A percentile compares a stretch with the other conserved stretches of the same genome.
phyloP scores from a whole-genome alignment of 345 rosid genomes.

The Salix dunnii region DNA sequence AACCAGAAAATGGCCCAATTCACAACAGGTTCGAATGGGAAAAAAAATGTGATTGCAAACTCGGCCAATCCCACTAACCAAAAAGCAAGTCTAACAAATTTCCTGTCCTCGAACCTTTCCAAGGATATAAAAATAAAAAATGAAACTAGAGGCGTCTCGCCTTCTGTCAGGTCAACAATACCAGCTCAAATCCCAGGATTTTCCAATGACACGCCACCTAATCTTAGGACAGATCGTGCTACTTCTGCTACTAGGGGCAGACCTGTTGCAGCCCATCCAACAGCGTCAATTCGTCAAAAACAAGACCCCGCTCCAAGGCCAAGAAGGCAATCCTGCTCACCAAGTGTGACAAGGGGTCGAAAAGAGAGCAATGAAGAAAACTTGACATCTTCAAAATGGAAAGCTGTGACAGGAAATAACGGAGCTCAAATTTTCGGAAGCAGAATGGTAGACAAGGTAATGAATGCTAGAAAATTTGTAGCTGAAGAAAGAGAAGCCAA shows the following conservation, averaged over 20 bases:
- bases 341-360: conserved; percentile 37
- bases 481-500: conserved; percentile 23
- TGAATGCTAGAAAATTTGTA: conserved; percentile 48
- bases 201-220: conserved; percentile 35
- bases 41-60: background rate
- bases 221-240: conserved; percentile 36
- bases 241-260: conserved; percentile 40
- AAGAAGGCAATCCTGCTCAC: conserved; percentile 49
- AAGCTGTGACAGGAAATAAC: conserved; percentile 9
- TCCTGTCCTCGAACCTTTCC: conserved; percentile 20
- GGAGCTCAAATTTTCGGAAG: conserved; percentile 46
- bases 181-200: conserved; percentile 29
- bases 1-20: conserved; percentile 17
- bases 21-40: background rate
- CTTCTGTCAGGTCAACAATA: conserved; percentile 30
- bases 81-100: conserved; percentile 9
- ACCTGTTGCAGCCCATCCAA: conserved; percentile 14
- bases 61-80: background rate
- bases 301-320: conserved; percentile 12
- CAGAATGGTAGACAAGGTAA: conserved; percentile 57
- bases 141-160: conserved; percentile 33
- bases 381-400: background rate
- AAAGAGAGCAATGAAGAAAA: conserved; percentile 20
- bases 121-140: conserved; percentile 24
- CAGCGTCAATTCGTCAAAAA: conserved; percentile 1